Percentiles rank a stretch among this genome's conserved stretches.
phyloP scores from a whole-genome alignment of 148 eudicot genomes.

The Chenopodium berlandieri region DNA sequence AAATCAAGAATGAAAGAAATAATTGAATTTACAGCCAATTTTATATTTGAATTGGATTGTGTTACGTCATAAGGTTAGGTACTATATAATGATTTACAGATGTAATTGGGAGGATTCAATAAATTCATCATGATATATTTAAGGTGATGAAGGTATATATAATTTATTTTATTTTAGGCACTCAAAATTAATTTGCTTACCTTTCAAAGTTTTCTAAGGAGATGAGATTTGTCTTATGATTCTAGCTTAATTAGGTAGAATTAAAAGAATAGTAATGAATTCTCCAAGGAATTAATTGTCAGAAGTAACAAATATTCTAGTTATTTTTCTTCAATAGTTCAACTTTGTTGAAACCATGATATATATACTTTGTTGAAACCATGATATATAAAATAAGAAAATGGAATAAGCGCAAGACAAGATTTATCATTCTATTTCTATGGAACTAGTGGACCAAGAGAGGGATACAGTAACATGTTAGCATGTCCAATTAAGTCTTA shows the following conservation, averaged over 20 bases:
- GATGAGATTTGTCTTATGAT: too few relatives aligned
- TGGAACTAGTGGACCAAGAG: neutral
- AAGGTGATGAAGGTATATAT: too few relatives aligned
- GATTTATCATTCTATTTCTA: neutral
- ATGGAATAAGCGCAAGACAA: neutral
- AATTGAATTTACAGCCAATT: too few relatives aligned
- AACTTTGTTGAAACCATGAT: conserved; percentile 10
- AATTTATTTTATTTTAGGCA: too few relatives aligned
- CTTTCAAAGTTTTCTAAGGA: too few relatives aligned
- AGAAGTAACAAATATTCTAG: too few relatives aligned
- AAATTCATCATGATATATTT: neutral
- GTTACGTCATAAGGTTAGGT: neutral
- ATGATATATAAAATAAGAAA: neutral
- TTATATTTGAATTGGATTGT: neutral
- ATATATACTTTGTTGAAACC: neutral
- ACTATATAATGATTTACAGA: too few relatives aligned
- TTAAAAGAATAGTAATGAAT: too few relatives aligned
- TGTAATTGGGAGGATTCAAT: neutral
- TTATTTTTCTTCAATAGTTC: neutral
- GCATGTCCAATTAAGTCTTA: neutral
- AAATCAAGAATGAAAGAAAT: neutral
- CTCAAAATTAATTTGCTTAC: too few relatives aligned
- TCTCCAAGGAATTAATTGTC: too few relatives aligned
- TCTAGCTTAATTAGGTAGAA: too few relatives aligned
- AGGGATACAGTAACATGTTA: neutral